A percentile compares a stretch with the other conserved stretches of the same genome.
Evolutionary conservation across 257 asterid genomes (phyloP).

Genomic region (Nicotiana attenuata): DNA sequence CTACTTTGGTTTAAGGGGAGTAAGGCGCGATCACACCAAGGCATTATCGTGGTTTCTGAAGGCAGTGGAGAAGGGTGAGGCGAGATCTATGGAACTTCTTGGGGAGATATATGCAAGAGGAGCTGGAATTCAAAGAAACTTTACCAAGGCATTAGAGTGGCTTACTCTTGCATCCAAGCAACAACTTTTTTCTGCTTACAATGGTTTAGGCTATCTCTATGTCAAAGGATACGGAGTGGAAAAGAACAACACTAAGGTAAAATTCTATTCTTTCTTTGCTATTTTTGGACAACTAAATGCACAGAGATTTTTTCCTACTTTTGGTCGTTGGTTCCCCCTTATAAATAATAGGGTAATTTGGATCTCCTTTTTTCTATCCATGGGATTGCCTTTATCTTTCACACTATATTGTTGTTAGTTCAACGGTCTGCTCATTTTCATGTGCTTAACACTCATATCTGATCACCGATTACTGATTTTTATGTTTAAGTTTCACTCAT

Average conservation of each 20-base stretch:
- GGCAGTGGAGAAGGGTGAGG: slow-evolving; percentile 93
- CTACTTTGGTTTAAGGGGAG: slow-evolving; percentile 94
- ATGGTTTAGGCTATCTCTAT: slow-evolving; percentile 96
- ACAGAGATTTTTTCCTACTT: background rate
- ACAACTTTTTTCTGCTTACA: slow-evolving; percentile 86
- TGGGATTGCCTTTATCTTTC: background rate
- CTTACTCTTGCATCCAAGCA: slow-evolving; percentile 87
- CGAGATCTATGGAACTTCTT: slow-evolving; percentile 97
- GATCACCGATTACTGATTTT: background rate
- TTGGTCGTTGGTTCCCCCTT: background rate
- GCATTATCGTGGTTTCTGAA: slow-evolving; percentile 85
- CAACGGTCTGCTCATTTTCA: background rate
- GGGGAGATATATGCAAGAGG: slow-evolving; percentile 98
- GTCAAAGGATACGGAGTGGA: slow-evolving; percentile 97
- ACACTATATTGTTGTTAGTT: background rate
- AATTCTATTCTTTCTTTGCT: slow-evolving; percentile 6
- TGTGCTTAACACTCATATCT: background rate
- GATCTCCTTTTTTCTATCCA: slow-evolving; percentile 10
- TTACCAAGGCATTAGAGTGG: slow-evolving; percentile 92
- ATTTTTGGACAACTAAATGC: background rate
- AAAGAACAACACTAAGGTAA: slow-evolving; percentile 79
- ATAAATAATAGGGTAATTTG: background rate
- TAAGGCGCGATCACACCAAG: slow-evolving; percentile 86
- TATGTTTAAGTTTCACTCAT: background rate
- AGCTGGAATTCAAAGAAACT: slow-evolving; percentile 93